Conservation (phyloP, 176 grass and related monocot genomes). For the Cenchrus purpureus region DNA sequence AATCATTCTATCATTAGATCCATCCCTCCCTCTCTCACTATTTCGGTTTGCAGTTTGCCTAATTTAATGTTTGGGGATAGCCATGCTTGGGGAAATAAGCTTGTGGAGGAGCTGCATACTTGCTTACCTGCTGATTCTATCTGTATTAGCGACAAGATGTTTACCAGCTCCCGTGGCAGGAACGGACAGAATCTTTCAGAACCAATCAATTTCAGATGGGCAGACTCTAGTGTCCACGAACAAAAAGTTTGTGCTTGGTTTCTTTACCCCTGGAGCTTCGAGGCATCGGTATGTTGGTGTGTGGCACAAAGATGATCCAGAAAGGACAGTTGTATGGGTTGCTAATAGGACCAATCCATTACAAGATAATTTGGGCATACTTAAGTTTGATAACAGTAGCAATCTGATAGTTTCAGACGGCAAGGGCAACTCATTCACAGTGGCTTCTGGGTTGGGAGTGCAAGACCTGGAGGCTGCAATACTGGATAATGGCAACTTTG, state of each 20-base stretch:
- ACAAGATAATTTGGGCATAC: conserved; percentile 37
- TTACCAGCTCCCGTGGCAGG: conserved; percentile 1
- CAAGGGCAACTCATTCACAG: conserved; percentile 38
- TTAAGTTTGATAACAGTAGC: conserved; percentile 51
- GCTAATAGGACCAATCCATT: conserved; percentile 59
- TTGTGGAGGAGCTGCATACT: neutral
- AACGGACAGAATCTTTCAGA: conserved; percentile 29
- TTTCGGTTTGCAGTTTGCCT: neutral
- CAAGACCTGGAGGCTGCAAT: conserved; percentile 34
- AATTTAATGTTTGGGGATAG: conserved; percentile 20
- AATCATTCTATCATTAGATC: no score
- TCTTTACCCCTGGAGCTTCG: conserved; percentile 57
- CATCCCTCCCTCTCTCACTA: neutral
- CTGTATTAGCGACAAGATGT: conserved; percentile 34
- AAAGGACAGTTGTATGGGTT: conserved; percentile 51
- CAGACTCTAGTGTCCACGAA: conserved; percentile 34
- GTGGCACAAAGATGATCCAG: conserved; percentile 35
- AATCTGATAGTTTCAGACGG: conserved; percentile 47
- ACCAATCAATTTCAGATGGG: conserved; percentile 58
- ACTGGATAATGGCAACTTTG: conserved; percentile 47
- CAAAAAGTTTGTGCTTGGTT: conserved; percentile 47
- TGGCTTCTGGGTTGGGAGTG: conserved; percentile 9
- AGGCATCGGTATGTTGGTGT: conserved; percentile 57
- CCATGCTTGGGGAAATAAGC: conserved; percentile 22
- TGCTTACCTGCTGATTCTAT: conserved; percentile 31